Base-by-base conservation (phyloP, 768 basidiomycete genomes). In the Termitomyces sp. region DNA sequence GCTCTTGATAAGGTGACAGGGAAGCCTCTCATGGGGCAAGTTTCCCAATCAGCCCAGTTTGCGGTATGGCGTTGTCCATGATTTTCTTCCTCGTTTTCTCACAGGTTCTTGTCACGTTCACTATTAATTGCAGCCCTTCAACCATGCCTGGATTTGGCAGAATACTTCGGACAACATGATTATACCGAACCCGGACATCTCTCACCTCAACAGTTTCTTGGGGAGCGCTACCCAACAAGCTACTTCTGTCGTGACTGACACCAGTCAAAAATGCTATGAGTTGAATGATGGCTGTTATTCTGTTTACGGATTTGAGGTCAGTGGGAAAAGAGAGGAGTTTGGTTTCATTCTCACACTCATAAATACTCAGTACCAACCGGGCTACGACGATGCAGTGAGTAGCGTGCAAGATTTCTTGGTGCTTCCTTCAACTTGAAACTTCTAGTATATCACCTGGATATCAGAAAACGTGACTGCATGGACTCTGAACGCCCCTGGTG, bases 21-120 rank as follows among this genome's bases (percentile, higher is more conserved):
- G 26, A 67, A 60, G 7, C 78, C 69, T 59, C 72, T 76, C 65
- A 60, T 64, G n/a, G 85, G 80, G 14, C 79, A 86, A 60, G 91
- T 93, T 8, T 91, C 89, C 15, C 90, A 93, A 68, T 86, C 84
- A 9, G 88, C 81, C 11, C 91, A 94, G 68, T 88, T 82, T 78
- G 85, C 81, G 66, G 86, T 87, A 60, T 68, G 82, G 72, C 30
- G 12, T 31, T 60, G 55, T 8, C 15, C 21, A 51, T 54, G 35
- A 43, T 45, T 46, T 43, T 47, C 28, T 42, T 21, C 48, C 40
- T 58, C 7, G 21, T 35, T 43, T 54, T 43, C 35, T 52, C 54
- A 51, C n/a, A 12, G 40, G 47, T 61, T 43, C 17, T 33, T 53
- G 52, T 31, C 53, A 50, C 12, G n/a, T 47, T 48, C 41, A 42